phyloP scores from a whole-genome alignment of 73 alveolate genomes.

The Tetrahymena borealis region DNA sequence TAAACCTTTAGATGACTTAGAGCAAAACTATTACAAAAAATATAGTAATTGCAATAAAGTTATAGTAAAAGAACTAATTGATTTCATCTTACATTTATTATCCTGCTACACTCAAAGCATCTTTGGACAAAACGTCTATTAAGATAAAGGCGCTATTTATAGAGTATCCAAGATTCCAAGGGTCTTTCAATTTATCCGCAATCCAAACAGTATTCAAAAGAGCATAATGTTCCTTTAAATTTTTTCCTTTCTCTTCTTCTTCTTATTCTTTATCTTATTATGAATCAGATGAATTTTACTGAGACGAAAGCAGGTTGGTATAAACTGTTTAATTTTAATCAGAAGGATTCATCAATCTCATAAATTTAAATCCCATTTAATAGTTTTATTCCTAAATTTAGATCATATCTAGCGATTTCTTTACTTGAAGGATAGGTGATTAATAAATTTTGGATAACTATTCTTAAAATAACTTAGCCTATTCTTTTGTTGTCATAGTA shows the following conservation, averaged over 20 bases:
- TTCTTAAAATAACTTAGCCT: background rate
- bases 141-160: background rate
- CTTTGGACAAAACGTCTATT: background rate
- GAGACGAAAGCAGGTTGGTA: too few relatives aligned
- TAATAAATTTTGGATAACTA: background rate
- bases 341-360: background rate
- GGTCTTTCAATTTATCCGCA: background rate
- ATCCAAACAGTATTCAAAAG: background rate
- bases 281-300: background rate
- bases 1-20: background rate
- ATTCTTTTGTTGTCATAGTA: background rate
- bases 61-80: background rate
- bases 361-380: background rate
- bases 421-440: background rate
- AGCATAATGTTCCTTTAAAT: background rate
- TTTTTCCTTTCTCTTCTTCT: background rate
- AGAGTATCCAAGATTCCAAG: background rate
- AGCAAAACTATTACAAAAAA: background rate
- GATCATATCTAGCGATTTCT: background rate
- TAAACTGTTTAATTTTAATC: background rate
- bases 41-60: background rate
- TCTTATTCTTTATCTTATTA: background rate
- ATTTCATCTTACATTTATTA: background rate
- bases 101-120: background rate
- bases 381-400: background rate